Evolutionary conservation across 2,329 filamentous ascomycete species (phyloP), one percentile per base, ranked within the genome.

Genomic region (Penicillium sp.): DNA sequence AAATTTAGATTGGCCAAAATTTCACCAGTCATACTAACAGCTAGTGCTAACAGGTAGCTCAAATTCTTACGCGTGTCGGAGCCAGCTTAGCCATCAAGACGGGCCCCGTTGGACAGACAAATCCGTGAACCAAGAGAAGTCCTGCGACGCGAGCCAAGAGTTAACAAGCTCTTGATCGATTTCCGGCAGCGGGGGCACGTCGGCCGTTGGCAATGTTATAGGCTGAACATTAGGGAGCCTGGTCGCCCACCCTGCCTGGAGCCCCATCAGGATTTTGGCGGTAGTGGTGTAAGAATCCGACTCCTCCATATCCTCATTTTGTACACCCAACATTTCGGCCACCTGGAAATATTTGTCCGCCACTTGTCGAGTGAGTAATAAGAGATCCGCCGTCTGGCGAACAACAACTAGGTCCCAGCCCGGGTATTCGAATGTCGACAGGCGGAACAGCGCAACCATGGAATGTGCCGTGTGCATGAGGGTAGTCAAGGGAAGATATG

Each of bases 351-450:
- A 46, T 15, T 21, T 45, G n/a, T 51, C 52, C n/a, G 62, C 50
- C 5, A 71, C 31, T 19, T 64, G 71, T 46, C 79, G 75, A 5
- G 80, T 62, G n/a, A 79, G 66, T 7, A 63, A 57, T 2, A 79
- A 67, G 0, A 81, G 66, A 51, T 82, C 75, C 5, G 70, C 76
- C 1, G 75, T 78, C 23, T 69, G 69, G 15, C 72, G 73, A 6
- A 81, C 71, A 1, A 75, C 62, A 4, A 74, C 71, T 57, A 75
- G 77, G 60, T 82, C 79, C 80, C 79, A 82, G 6, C 70, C 75
- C 2, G 77, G 76, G 50, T 78, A 75, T 7, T 81, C 78, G 3
- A 76, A 70, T 0, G 73, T 76, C 2, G 76, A 76, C 23, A 82
- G 75, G 7, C 74, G 71, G 65, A 80, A 81, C 7, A 82, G 67